These are phyloP conservation scores for Sporothrix euskadiensis DNA, from an alignment of 2,329 filamentous ascomycete genomes.

Conservation along the genomic window DNA sequence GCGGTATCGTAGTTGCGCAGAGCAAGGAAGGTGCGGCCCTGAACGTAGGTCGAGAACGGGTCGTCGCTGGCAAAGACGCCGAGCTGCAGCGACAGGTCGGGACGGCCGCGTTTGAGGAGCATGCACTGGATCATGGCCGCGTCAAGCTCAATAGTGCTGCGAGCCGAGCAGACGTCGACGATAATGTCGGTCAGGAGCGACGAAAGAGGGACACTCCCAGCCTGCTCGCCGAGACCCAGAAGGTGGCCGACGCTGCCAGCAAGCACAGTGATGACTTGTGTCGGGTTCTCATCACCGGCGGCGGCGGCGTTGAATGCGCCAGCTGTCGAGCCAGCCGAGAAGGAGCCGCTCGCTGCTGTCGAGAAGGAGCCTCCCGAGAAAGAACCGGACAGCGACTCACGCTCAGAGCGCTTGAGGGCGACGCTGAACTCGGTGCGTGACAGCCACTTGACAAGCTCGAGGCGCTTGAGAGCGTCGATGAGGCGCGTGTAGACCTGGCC, in stretches of 20 bases:
- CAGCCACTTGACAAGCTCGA: conserved; percentile 73
- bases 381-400: conserved; percentile 35
- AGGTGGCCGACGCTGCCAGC: conserved; percentile 64
- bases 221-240: conserved; percentile 61
- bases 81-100: conserved; percentile 61
- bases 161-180: conserved; percentile 63
- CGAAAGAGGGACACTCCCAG: conserved; percentile 53
- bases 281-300: conserved; percentile 40
- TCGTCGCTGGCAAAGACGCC: conserved; percentile 57
- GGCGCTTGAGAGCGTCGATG: conserved; percentile 67
- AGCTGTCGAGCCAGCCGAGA: conserved; percentile 31
- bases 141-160: conserved; percentile 66
- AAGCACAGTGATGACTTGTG: conserved; percentile 56
- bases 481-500: conserved; percentile 69
- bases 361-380: conserved; percentile 24
- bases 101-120: conserved; percentile 58
- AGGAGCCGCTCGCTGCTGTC: conserved; percentile 10
- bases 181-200: conserved; percentile 67
- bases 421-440: conserved; percentile 59
- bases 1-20: conserved; percentile 73
- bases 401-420: conserved; percentile 47
- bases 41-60: conserved; percentile 74
- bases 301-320: conserved; percentile 42
- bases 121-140: conserved; percentile 63
- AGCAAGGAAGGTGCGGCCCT: conserved; percentile 75